Evolutionary conservation across 1,284 basidiomycete genomes (phyloP).

Genomic region (Trichosporon sp.): DNA sequence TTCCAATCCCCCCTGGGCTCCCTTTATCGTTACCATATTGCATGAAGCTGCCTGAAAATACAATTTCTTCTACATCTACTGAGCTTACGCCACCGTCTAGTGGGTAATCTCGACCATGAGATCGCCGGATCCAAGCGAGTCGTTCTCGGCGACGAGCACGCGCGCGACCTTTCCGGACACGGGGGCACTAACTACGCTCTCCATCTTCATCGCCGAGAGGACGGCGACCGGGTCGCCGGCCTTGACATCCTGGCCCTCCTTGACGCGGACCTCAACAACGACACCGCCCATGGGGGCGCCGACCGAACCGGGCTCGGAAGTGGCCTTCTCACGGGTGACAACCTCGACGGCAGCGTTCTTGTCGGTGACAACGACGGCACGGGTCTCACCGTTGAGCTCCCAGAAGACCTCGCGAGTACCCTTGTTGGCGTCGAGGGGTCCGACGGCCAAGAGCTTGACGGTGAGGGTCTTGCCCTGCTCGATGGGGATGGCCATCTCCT

Average conservation of each 20-base stretch:
- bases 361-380: slow-evolving; percentile 92
- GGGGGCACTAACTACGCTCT: slow-evolving; percentile 91
- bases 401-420: slow-evolving; percentile 96
- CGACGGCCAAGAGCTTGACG: slow-evolving; percentile 92
- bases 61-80: slow-evolving; percentile 4
- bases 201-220: slow-evolving; percentile 88
- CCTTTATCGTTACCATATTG: not conserved
- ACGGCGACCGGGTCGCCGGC: slow-evolving; percentile 77
- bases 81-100: not conserved
- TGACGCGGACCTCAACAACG: slow-evolving; percentile 94
- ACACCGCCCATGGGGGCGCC: slow-evolving; percentile 85
- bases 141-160: slow-evolving; percentile 74
- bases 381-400: slow-evolving; percentile 89
- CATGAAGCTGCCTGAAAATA: slow-evolving; percentile 5
- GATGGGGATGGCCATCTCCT: slow-evolving; percentile 96
- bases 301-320: slow-evolving; percentile 88
- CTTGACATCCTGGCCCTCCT: slow-evolving; percentile 95
- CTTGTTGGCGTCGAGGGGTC: slow-evolving; percentile 85
- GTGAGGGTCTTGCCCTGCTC: slow-evolving; percentile 98
- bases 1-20: not conserved
- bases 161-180: slow-evolving; percentile 91
- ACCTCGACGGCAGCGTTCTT: slow-evolving; percentile 94
- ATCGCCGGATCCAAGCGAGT: slow-evolving; percentile 54
- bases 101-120: slow-evolving; percentile 53
- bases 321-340: slow-evolving; percentile 87